These are phyloP conservation scores for Aspergillus coremiiformis DNA, from an alignment of 495 filamentous ascomycete genomes.

Conservation along the genomic window DNA sequence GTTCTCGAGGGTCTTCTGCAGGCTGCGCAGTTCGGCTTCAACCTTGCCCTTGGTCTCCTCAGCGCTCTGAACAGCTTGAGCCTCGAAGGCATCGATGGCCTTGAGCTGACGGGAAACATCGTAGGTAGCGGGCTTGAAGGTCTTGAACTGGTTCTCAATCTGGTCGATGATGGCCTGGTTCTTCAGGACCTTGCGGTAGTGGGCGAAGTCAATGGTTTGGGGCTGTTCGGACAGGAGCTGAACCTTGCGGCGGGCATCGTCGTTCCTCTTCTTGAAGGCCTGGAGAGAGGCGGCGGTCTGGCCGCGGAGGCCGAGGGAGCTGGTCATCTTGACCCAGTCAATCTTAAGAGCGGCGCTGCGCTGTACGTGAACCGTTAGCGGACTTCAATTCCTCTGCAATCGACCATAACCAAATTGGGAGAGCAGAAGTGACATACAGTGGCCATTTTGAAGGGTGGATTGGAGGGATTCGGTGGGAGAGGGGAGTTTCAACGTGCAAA, in stretches of 20 bases:
- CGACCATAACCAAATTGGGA: not conserved
- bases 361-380: conserved; percentile 47
- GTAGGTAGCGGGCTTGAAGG: conserved; percentile 85
- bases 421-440: conserved; percentile 57
- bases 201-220: conserved; percentile 79
- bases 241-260: conserved; percentile 92
- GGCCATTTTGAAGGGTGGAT: conserved; percentile 65
- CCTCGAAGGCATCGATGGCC: conserved; percentile 96
- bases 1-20: conserved; percentile 90
- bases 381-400: conserved; percentile 6
- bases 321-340: conserved; percentile 91
- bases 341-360: conserved; percentile 98
- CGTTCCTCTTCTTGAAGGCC: conserved; percentile 99
- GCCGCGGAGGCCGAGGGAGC: conserved; percentile 90
- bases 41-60: conserved; percentile 92
- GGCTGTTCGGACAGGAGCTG: conserved; percentile 68
- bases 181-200: conserved; percentile 88
- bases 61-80: conserved; percentile 92
- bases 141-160: conserved; percentile 87
- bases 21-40: conserved; percentile 82
- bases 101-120: conserved; percentile 87
- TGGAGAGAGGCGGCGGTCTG: conserved; percentile 83
- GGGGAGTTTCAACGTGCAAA: conserved; percentile 35
- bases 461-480: conserved; percentile 35
- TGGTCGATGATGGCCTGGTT: conserved; percentile 91